Evolutionary conservation across 2,329 filamentous ascomycete genomes (phyloP).

Genomic region (Ascochyta clinopodiicola): DNA sequence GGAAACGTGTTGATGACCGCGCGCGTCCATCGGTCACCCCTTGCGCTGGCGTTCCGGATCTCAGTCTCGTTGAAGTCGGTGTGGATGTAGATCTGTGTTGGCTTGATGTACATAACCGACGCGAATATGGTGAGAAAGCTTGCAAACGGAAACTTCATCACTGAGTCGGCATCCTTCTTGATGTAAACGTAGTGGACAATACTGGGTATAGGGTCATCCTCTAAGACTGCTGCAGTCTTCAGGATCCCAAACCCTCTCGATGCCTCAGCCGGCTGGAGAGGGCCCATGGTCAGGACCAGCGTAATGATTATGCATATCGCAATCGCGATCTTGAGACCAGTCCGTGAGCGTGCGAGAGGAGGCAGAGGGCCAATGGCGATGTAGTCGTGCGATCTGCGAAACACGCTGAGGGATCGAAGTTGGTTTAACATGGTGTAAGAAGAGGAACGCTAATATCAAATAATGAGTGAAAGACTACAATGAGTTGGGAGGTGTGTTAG

Average conservation of each 20-base stretch:
- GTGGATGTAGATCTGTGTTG: constrained; percentile 29
- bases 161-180: constrained; percentile 19
- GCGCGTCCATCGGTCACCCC: constrained; percentile 25
- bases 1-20: constrained; percentile 27
- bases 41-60: constrained; percentile 14
- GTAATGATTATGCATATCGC: constrained; percentile 2
- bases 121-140: constrained; percentile 25
- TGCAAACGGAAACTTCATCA: constrained; percentile 18
- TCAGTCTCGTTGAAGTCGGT: constrained; percentile 27
- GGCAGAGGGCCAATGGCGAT: constrained; percentile 3
- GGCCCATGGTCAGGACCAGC: constrained; percentile 1
- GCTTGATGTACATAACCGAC: constrained; percentile 22
- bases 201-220: constrained; percentile 21
- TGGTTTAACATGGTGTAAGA: not conserved
- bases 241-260: constrained; percentile 2
- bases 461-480: not conserved
- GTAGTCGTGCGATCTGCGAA: constrained; percentile 14
- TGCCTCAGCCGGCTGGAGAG: not conserved
- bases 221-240: not conserved
- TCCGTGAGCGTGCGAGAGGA: constrained; percentile 12
- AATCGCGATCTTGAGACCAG: constrained; percentile 9
- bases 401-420: constrained; percentile 6
- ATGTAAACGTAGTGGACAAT: constrained; percentile 29
- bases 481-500: not conserved
- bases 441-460: not conserved